These are phyloP conservation scores for Hydrangea macrophylla DNA, from an alignment of 148 eudicot genomes.

Conservation along the genomic window DNA sequence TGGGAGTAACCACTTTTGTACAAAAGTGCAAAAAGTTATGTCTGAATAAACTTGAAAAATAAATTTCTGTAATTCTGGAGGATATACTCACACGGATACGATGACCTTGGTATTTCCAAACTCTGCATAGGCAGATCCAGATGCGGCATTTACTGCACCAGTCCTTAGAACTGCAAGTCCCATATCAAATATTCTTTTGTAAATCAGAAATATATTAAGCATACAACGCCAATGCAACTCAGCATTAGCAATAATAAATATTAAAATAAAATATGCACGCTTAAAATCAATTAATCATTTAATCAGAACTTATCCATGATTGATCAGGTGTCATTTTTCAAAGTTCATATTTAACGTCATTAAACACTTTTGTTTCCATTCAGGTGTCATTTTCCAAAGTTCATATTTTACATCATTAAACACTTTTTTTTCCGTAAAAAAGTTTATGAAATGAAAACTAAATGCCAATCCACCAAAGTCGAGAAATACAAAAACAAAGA, in stretches of 20 bases:
- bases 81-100: conserved; percentile 87
- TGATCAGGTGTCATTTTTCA: no score
- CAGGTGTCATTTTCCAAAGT: no score
- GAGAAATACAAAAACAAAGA: background rate
- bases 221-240: background rate
- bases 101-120: conserved; percentile 94
- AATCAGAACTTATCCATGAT: background rate
- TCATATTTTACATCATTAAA: background rate
- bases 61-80: background rate
- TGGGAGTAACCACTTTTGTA: no score
- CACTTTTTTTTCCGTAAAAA: background rate
- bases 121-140: conserved; percentile 98
- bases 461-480: no score
- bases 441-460: no score
- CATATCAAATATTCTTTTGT: conserved; percentile 9
- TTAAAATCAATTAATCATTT: background rate
- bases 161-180: conserved; percentile 68
- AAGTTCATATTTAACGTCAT: background rate
- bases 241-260: background rate
- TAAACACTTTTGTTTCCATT: background rate
- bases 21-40: background rate
- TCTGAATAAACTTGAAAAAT: no score
- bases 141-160: conserved; percentile 81
- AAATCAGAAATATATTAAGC: background rate
- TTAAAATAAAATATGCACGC: no score